These are phyloP conservation scores for Naegleria fowleri DNA, from an alignment of 208 protist genomes.

Conservation along the genomic window DNA sequence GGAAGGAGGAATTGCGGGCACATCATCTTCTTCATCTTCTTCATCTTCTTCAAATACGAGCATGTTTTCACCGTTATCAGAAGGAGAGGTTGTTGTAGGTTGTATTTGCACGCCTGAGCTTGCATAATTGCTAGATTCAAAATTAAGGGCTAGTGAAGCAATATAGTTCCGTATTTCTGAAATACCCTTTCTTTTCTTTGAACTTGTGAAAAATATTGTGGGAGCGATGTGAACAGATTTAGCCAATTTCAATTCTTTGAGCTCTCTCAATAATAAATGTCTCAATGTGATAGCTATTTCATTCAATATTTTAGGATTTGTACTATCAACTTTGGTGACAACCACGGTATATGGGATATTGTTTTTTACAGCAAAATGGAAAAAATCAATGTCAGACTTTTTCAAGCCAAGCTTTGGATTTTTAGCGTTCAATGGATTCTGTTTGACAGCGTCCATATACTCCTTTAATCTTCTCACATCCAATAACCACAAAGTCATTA, in stretches of 20 bases:
- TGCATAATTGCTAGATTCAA: neutral
- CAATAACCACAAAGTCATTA: conserved; percentile 16
- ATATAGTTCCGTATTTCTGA: neutral
- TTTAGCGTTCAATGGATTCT: neutral
- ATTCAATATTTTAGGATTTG: neutral
- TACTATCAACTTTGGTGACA: neutral
- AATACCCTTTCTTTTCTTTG: neutral
- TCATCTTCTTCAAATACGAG: neutral
- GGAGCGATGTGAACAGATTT: neutral
- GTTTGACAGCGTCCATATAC: neutral
- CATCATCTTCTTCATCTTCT: neutral
- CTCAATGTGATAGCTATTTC: neutral
- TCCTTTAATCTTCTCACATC: conserved; percentile 3
- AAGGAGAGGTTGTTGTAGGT: no score
- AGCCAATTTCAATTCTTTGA: neutral
- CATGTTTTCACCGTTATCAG: no score
- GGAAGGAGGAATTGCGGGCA: neutral
- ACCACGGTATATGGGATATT: neutral
- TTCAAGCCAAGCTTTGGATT: neutral
- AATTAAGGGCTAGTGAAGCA: neutral
- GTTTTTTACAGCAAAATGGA: neutral
- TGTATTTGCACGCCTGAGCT: no score
- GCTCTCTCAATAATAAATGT: neutral
- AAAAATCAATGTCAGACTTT: neutral
- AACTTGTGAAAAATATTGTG: neutral